Conservation (phyloP, 1,284 basidiomycete genomes). For the Inonotus obliquus region DNA sequence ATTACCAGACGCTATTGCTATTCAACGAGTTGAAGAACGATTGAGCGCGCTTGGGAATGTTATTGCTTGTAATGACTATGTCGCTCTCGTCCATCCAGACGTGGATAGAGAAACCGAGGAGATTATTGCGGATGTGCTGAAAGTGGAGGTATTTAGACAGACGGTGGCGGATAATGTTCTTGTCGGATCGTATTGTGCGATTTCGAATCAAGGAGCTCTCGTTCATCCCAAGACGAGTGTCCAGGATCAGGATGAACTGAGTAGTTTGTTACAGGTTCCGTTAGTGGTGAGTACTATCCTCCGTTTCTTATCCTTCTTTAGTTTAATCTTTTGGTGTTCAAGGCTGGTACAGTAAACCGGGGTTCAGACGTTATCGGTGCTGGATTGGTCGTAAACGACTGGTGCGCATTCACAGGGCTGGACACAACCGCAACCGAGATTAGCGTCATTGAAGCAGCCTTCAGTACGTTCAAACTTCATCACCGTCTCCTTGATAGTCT, state of each 20-base stretch:
- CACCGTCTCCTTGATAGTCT: background rate
- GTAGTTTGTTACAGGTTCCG: conserved; percentile 91
- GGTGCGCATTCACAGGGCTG: conserved; percentile 95
- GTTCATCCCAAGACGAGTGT: conserved; percentile 97
- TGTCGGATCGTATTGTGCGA: conserved; percentile 92
- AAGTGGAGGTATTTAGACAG: conserved; percentile 98
- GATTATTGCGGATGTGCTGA: conserved; percentile 98
- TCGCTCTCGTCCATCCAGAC: conserved; percentile 96
- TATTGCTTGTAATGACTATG: conserved; percentile 97
- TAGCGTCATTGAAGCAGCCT: conserved; percentile 95
- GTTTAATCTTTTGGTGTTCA: background rate
- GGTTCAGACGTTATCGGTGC: conserved; percentile 98
- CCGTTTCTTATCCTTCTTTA: background rate
- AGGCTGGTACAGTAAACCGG: conserved; percentile 98
- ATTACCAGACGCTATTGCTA: conserved; percentile 87
- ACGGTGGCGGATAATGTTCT: conserved; percentile 96
- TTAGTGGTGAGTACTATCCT: conserved; percentile 66
- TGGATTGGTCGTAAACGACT: conserved; percentile 97
- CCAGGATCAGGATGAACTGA: conserved; percentile 97
- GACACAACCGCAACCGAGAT: conserved; percentile 99
- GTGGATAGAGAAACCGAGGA: conserved; percentile 99
- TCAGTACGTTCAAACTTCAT: conserved; percentile 66
- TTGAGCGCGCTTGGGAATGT: conserved; percentile 97
- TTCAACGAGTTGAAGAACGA: conserved; percentile 96
- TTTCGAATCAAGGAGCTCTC: conserved; percentile 95